A percentile compares a stretch with the other conserved stretches of the same genome.
Evolutionary conservation across 1,284 basidiomycete species (phyloP).

Genomic region (Ceratobasidium sp.): DNA sequence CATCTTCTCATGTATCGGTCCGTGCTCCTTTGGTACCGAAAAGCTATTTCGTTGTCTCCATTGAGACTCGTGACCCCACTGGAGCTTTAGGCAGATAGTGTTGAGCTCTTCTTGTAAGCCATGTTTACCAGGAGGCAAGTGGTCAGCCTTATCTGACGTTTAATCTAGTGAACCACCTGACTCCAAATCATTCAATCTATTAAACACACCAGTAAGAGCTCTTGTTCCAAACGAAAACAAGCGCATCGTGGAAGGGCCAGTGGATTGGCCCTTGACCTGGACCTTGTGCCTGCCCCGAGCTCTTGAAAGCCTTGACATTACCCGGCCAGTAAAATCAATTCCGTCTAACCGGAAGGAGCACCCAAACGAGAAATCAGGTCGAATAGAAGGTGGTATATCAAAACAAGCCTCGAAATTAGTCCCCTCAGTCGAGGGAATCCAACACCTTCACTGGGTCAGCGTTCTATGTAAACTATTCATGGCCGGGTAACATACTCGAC

Average conservation of each 20-base stretch:
- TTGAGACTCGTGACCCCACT: neutral
- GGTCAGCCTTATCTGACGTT: neutral
- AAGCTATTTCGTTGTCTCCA: neutral
- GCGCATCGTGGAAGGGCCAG: neutral
- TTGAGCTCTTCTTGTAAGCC: constrained; percentile 5
- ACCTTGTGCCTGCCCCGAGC: no score
- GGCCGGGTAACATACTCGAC: constrained; percentile 25
- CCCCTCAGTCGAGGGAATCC: constrained; percentile 31
- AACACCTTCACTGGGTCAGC: neutral
- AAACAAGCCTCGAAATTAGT: constrained; percentile 31
- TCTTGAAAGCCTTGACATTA: neutral
- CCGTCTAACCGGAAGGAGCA: constrained; percentile 10
- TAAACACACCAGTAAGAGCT: constrained; percentile 10
- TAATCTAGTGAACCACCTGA: neutral
- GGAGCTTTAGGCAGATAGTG: constrained; percentile 2
- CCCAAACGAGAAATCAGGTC: neutral
- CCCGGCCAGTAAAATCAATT: neutral
- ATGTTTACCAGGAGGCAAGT: neutral
- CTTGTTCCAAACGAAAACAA: constrained; percentile 21
- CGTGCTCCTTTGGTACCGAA: neutral
- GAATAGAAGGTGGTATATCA: no score
- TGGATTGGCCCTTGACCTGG: neutral
- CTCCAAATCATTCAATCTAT: neutral
- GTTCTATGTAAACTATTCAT: neutral
- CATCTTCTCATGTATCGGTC: constrained; percentile 14